Percentiles rank a stretch among this genome's conserved stretches.
These are phyloP conservation scores for Didymella pomorum DNA, from an alignment of 2,329 filamentous ascomycete genomes.

Conservation along the genomic window DNA sequence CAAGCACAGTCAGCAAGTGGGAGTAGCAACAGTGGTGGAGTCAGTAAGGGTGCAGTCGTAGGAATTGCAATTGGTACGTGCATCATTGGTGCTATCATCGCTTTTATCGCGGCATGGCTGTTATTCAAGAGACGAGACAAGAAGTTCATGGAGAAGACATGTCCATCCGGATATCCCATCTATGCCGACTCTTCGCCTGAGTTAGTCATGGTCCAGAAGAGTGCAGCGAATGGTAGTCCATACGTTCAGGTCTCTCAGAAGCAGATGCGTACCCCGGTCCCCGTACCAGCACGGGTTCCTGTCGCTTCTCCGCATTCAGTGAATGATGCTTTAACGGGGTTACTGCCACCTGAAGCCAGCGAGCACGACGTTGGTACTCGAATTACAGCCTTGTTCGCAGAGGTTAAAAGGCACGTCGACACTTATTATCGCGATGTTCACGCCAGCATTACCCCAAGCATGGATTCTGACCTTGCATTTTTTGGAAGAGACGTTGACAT, in stretches of 20 bases:
- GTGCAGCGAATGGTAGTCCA: conserved; percentile 22
- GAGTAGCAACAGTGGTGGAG: neutral
- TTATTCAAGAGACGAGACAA: conserved; percentile 40
- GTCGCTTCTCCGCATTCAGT: conserved; percentile 16
- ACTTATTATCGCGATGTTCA: conserved; percentile 47
- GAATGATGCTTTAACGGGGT: conserved; percentile 27
- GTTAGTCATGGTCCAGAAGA: conserved; percentile 36
- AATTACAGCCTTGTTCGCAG: conserved; percentile 36
- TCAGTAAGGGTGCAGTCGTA: conserved; percentile 17
- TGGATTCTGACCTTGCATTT: conserved; percentile 39
- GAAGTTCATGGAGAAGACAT: conserved; percentile 14
- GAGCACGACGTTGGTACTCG: conserved; percentile 32
- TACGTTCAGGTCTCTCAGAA: conserved; percentile 42
- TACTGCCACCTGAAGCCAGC: conserved; percentile 37
- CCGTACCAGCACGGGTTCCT: conserved; percentile 7
- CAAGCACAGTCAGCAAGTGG: neutral
- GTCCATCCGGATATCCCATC: conserved; percentile 21
- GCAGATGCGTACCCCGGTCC: conserved; percentile 20
- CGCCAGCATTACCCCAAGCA: conserved; percentile 44
- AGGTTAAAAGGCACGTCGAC: conserved; percentile 42
- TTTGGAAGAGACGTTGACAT: conserved; percentile 39
- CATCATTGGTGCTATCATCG: conserved; percentile 40
- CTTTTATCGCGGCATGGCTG: conserved; percentile 40
- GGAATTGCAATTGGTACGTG: conserved; percentile 19
- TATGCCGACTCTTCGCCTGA: conserved; percentile 37